A percentile compares a stretch with the other conserved stretches of the same genome.
phyloP scores from a whole-genome alignment of 2,329 filamentous ascomycete genomes.

The Cercospora sp. region DNA sequence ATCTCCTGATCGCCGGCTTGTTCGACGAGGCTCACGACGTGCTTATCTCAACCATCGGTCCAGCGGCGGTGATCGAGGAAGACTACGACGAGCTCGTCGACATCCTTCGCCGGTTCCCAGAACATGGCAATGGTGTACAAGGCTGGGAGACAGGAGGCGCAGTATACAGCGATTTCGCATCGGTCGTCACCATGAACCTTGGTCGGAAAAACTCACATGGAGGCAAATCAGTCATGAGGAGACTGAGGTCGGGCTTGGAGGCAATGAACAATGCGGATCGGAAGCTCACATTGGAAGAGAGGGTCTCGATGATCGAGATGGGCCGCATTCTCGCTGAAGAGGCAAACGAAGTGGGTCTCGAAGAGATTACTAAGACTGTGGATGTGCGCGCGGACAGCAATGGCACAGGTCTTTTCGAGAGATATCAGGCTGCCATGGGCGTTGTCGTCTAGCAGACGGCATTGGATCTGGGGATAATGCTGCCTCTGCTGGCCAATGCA shows the following conservation, averaged over 20 bases:
- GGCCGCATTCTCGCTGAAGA: conserved; percentile 69
- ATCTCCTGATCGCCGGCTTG: conserved; percentile 70
- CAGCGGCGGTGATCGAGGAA: conserved; percentile 75
- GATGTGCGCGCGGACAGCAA: conserved; percentile 40
- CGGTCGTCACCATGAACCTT: conserved; percentile 28
- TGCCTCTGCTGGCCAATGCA: not conserved
- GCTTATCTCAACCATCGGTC: conserved; percentile 77
- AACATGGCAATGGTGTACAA: conserved; percentile 47
- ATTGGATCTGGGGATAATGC: not conserved
- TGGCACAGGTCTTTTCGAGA: conserved; percentile 46
- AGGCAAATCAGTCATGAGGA: conserved; percentile 31
- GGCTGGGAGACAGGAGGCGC: conserved; percentile 79
- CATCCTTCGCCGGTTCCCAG: conserved; percentile 69
- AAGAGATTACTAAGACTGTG: conserved; percentile 24
- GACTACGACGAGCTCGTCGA: conserved; percentile 70
- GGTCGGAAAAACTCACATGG: conserved; percentile 38
- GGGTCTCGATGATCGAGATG: conserved; percentile 81
- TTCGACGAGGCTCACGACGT: conserved; percentile 76
- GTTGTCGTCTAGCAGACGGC: conserved; percentile 67
- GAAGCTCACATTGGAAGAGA: conserved; percentile 51
- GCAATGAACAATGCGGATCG: conserved; percentile 46
- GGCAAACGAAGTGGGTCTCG: conserved; percentile 49
- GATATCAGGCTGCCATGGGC: conserved; percentile 65
- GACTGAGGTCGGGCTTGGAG: conserved; percentile 41
- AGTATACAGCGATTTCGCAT: conserved; percentile 59